Evolutionary conservation across 805 yeast species (phyloP).

Genomic region (Sugiyamaella lignohabitans): DNA sequence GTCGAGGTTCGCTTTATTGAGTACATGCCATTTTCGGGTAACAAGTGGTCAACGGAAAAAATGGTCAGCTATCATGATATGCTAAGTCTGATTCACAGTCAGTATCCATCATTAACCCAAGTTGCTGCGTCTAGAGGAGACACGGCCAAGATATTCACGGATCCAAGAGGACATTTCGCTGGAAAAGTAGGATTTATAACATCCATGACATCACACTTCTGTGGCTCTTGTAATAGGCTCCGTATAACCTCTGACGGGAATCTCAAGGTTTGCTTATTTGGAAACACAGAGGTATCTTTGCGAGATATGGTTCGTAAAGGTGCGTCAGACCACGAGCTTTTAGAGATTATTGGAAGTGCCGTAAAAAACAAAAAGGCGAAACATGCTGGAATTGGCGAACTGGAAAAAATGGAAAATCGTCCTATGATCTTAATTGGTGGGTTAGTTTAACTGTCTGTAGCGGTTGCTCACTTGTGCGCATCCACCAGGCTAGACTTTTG

Average conservation of each 20-base stretch:
- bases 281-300: conserved; percentile 44
- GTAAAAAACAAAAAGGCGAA: conserved; percentile 43
- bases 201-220: conserved; percentile 50
- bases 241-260: conserved; percentile 50
- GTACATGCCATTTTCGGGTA: conserved; percentile 55
- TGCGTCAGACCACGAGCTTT: conserved; percentile 32
- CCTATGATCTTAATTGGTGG: conserved; percentile 57
- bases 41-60: conserved; percentile 43
- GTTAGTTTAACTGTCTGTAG: conserved; percentile 30
- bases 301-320: conserved; percentile 40
- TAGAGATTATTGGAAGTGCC: conserved; percentile 39
- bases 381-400: conserved; percentile 46
- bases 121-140: conserved; percentile 35
- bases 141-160: conserved; percentile 42
- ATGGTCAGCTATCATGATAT: conserved; percentile 44
- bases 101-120: conserved; percentile 31
- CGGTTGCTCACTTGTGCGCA: no score
- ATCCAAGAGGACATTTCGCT: conserved; percentile 33
- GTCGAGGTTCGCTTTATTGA: conserved; percentile 49
- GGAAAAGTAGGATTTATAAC: conserved; percentile 49
- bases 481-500: no score
- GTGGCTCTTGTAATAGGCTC: conserved; percentile 46
- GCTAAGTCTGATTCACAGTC: conserved; percentile 29
- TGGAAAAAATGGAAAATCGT: conserved; percentile 42
- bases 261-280: conserved; percentile 49